Evolutionary conservation across 768 basidiomycete species (phyloP), one percentile per base, ranked within the genome.

Genomic region (Suillus placidus): DNA sequence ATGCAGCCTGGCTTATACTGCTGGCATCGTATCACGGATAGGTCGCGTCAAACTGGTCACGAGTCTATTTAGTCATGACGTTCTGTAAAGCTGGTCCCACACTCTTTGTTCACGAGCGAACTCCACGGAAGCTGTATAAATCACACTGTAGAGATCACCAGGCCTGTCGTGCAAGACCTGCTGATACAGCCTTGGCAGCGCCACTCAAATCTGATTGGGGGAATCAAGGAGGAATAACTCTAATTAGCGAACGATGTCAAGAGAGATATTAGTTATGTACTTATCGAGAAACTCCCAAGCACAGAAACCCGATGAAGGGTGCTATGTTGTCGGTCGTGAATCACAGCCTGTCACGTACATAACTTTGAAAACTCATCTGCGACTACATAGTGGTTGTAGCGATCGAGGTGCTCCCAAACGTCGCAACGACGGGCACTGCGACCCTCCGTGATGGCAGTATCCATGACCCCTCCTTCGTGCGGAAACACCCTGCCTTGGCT

Each of bases 341-440:
- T n/a, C 32, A 55, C 54, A 34, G 54, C 54, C 32, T 51, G 26
- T 51, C 49, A 51, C 13, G 49, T 51, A 13, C 23, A 13, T 4
- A 13, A 12, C 26, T 30, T 52, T 52, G 13, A 30, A 30, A 51
- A 26, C 13, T 14, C 30, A 52, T 52, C 12, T 49, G 18, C 6
- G 16, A 18, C 42, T 23, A 26, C 6, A 23, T 14, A 42, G 40
- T 26, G n/a, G 26, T 30, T 30, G n/a, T n/a, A n/a, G n/a, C n/a
- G n/a, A n/a, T n/a, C n/a, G 35, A 23, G 35, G 56, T 37, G 14
- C 26, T 30, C n/a, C 23, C 8, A 32, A 58, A 35, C 13, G 8
- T 57, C 56, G 56, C 57, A 20, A 40, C 26, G 38, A 42, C 38
- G 58, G 58, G 38, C 18, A 26, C 26, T 42, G 58, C 58, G 58